These are phyloP conservation scores for Fusarium dimerum DNA, from an alignment of 2,329 filamentous ascomycete species.

Conservation along the genomic window DNA sequence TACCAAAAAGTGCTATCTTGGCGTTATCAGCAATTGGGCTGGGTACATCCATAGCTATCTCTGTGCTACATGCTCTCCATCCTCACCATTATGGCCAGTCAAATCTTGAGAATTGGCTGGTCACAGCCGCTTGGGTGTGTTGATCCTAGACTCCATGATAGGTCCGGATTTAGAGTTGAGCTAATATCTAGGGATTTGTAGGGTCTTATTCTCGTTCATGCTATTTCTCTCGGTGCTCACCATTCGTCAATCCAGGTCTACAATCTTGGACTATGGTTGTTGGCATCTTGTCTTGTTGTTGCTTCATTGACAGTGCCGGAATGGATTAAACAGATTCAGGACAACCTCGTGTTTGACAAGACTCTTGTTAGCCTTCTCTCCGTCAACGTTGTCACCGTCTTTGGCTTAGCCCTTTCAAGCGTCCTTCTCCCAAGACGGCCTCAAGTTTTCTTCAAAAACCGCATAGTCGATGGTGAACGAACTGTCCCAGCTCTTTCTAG, in stretches of 20 bases:
- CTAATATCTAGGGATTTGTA: constrained; percentile 29
- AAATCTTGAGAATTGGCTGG: constrained; percentile 58
- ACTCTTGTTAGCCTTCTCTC: constrained; percentile 45
- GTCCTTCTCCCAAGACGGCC: constrained; percentile 67
- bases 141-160: neutral
- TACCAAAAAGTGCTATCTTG: constrained; percentile 57
- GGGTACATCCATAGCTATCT: constrained; percentile 55
- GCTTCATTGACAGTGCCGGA: constrained; percentile 47
- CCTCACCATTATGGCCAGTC: constrained; percentile 40
- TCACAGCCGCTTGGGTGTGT: constrained; percentile 64
- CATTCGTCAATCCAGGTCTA: constrained; percentile 55
- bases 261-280: constrained; percentile 53
- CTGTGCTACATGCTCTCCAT: constrained; percentile 51
- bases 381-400: constrained; percentile 45
- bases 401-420: constrained; percentile 50
- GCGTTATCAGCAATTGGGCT: constrained; percentile 56
- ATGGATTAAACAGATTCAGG: constrained; percentile 38
- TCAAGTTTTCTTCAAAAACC: constrained; percentile 60
- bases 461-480: constrained; percentile 63
- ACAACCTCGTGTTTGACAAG: constrained; percentile 28
- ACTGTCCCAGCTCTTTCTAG: constrained; percentile 61
- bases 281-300: constrained; percentile 49
- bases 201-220: constrained; percentile 55
- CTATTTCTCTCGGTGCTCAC: constrained; percentile 48
- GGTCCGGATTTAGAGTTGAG: neutral